Base-by-base conservation (phyloP, 257 asterid species). In the Nicotiana noctiflora region DNA sequence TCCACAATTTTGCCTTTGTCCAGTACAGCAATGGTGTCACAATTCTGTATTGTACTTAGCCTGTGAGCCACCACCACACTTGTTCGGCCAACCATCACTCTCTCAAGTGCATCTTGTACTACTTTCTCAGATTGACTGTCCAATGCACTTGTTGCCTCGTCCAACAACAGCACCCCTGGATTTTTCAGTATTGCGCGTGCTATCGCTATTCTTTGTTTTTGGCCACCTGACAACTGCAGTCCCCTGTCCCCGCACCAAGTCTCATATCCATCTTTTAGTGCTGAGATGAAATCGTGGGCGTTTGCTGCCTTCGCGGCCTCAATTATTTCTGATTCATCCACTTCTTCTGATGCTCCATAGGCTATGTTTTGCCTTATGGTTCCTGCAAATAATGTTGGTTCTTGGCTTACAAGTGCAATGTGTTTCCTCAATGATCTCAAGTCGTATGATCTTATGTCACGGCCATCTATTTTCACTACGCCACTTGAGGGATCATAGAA, bases 161-260 rank as follows among this genome's bases (percentile, higher is more conserved):
- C 97, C 3, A 93, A 81, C 57, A 95, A 55, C 85, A 95, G 62
- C 2, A 95, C 86, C 2, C 88, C 86, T 0, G 98, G 97, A 23
- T 93, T 92, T 56, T 90, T 95, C 49, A 91, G 56, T 37, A 93
- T 89, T 52, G 97, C 97, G 2, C 98, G 87, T 0, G 98, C 95
- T 0, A 95, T 95, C 0, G 98, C 97, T 14, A 95, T 92, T 11
- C 98, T 80, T 79, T 95, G 98, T 82, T 95, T 95, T 82, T 95
- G 98, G 0, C 98, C 98, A 0, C 98, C 99, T 0, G 98, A 95
- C 17, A 95, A 84, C 68, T 95, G 99, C 61, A 91, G 40, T 29
- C 99, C 99, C 31, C 94, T 82, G 66, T 95, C 99, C 0, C 99
- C 99, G n/a, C 99, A 93, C 81, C 88, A 86, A 0, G 98, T 93